These are phyloP conservation scores for Lepidium didymum DNA, from an alignment of 345 rosid species.

Conservation along the genomic window DNA sequence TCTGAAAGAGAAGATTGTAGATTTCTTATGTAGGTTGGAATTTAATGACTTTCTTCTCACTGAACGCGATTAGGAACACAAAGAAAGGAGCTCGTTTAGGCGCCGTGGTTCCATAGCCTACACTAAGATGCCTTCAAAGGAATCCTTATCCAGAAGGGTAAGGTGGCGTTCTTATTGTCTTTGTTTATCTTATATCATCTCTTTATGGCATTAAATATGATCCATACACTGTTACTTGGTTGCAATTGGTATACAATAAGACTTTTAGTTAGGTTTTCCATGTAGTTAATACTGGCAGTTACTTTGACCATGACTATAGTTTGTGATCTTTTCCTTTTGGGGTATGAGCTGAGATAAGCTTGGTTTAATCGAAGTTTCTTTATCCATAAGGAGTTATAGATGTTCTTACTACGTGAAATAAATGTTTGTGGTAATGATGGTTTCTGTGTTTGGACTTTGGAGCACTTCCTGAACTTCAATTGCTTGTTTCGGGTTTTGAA, in stretches of 20 bases:
- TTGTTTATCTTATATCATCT: neutral
- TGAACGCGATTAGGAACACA: constrained; percentile 52
- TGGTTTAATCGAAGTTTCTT: neutral
- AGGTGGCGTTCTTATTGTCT: constrained; percentile 8
- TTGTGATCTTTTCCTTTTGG: constrained; percentile 10
- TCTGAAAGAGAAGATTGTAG: neutral
- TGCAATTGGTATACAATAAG: neutral
- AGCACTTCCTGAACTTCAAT: neutral
- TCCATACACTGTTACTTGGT: neutral
- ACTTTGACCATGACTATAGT: neutral
- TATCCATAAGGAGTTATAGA: neutral
- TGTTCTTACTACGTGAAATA: neutral
- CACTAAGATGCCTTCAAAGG: constrained; percentile 96
- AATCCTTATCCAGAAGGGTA: constrained; percentile 56
- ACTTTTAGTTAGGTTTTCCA: neutral
- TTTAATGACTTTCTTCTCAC: neutral
- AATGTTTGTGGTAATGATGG: neutral
- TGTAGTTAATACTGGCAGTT: neutral
- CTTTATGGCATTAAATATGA: neutral
- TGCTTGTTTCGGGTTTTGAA: neutral
- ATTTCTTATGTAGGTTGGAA: neutral
- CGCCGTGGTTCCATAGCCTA: constrained; percentile 77
- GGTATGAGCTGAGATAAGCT: constrained; percentile 5
- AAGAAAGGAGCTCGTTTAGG: constrained; percentile 70
- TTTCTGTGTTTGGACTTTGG: constrained; percentile 1